These are phyloP conservation scores for Bryum argenteum DNA, from an alignment of 225 moss, liverwort and hornwort genomes.

Conservation along the genomic window DNA sequence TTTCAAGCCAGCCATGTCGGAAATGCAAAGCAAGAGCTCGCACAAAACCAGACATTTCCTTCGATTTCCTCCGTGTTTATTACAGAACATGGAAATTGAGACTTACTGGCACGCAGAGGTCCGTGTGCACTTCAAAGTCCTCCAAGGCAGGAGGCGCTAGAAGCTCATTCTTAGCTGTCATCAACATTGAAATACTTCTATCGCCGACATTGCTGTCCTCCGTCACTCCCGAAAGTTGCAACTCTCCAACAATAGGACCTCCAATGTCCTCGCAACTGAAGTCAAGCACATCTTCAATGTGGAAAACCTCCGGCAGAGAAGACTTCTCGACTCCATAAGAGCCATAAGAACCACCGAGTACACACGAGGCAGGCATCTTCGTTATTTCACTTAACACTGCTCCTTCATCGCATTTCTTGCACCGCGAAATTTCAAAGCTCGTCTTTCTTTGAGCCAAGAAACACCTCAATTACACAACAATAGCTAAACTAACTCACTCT, in stretches of 20 bases:
- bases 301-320: constrained; percentile 51
- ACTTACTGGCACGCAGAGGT: constrained; percentile 94
- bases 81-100: not conserved
- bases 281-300: constrained; percentile 82
- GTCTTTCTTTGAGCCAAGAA: not conserved
- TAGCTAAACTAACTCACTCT: not conserved
- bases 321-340: constrained; percentile 25
- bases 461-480: not conserved
- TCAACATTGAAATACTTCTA: constrained; percentile 29
- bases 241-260: constrained; percentile 68
- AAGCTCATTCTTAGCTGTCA: constrained; percentile 22
- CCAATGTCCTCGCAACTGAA: constrained; percentile 90
- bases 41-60: not conserved
- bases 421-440: no score
- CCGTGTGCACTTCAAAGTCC: constrained; percentile 30
- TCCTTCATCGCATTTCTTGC: no score
- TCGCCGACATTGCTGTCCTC: constrained; percentile 38
- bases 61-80: not conserved
- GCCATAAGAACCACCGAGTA: constrained; percentile 15
- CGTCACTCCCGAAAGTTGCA: constrained; percentile 58
- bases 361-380: constrained; percentile 26
- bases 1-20: not conserved
- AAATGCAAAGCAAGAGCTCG: not conserved
- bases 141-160: constrained; percentile 20
- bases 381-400: no score